Evolutionary conservation across 2,329 filamentous ascomycete species (phyloP), one percentile per base, ranked within the genome.

Genomic region (Ilyonectria sp.): DNA sequence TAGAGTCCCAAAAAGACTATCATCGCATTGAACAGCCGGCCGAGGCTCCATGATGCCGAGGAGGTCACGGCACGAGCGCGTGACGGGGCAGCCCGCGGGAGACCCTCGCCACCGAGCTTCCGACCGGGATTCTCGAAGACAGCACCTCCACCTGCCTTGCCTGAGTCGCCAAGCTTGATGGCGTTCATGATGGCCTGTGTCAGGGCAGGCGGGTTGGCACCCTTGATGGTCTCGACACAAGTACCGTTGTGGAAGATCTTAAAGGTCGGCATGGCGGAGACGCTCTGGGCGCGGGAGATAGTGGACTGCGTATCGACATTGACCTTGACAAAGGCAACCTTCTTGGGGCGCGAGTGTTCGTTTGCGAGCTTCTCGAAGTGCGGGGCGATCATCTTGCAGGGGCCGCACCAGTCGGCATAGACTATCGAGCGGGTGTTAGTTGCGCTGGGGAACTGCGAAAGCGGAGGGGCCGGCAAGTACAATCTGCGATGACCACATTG

Each of bases 321-420:
- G 84, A 98, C 90, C 83, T 97, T 98, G 78, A 90, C 91, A 80
- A 98, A 99, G 53, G 93, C 93, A 76, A 98, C 92, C 78, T 91
- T 91, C 77, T 92, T 92, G 17, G 94, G 91, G 72, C 94, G 91
- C 55, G 94, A 91, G 77, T 96, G 90, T 79, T 95, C 92, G 66
- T 87, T 86, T 54, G 94, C 90, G 65, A 98, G 91, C 75, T 92
- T 90, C 78, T 97, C 94, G 81, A 97, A 98, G 64, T 93, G 89
- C 21, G 95, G 95, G 56, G 93, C 93, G 72, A 98, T 97, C 79
- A 92, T 89, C 84, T 97, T 97, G 89, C 95, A 98, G 77, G 95
- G 94, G 63, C 92, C 93, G 81, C 94, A 98, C 93, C 94, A 97
- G 83, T 97, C 93, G 80, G 95, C 95, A 79, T 96, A 97, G 87